Evolutionary conservation across 306 rosid genomes (phyloP), one percentile per base, ranked within the genome.

Genomic region (Vigna radiata): DNA sequence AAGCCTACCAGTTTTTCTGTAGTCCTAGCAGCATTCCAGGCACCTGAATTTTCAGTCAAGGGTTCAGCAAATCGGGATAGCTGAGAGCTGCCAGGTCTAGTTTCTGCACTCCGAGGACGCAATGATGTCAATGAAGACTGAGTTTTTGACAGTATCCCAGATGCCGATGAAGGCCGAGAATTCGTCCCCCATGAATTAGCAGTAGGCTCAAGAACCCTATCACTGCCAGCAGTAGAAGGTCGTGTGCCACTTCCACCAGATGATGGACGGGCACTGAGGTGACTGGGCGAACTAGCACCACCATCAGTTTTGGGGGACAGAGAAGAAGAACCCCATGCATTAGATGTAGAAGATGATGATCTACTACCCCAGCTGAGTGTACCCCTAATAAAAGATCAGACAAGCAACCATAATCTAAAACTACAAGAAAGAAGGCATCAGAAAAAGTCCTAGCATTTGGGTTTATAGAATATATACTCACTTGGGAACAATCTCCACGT

Each of bases 51-150:
- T 70, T 96, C 98, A 79, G 85, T 31, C 48, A 58, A 85, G 44
- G 86, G 84, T 70, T 95, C 99, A 16, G 99, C 99, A 88, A 95
- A 93, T 43, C 98, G 87, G 56, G 99, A 96, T 85, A 96, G 84
- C 77, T 96, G 98, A 11, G 99, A 96, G 78, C 96, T 96, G 73
- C 97, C 93, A 36, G 98, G 97, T 81, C 97, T 90, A 69, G 97
- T 91, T 78, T 96, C 99, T 33, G 99, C 98, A 87, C 99, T 96
- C 72, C 77, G 94, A 71, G 99, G 99, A 60, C 99, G 98, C 91
- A 88, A 46, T 27, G 97, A 82, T 70, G 89, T 17, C 55, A 82
- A 82, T 52, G 96, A 86, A 56, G 94, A 54, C 76, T 95, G 97
- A 82, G 70, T 92, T 64, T 96, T 86, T 58, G 97, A 72, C 79